A percentile compares a stretch with the other conserved stretches of the same genome.
phyloP scores from a whole-genome alignment of 306 rosid species.

The Astragalus glycyphyllos region DNA sequence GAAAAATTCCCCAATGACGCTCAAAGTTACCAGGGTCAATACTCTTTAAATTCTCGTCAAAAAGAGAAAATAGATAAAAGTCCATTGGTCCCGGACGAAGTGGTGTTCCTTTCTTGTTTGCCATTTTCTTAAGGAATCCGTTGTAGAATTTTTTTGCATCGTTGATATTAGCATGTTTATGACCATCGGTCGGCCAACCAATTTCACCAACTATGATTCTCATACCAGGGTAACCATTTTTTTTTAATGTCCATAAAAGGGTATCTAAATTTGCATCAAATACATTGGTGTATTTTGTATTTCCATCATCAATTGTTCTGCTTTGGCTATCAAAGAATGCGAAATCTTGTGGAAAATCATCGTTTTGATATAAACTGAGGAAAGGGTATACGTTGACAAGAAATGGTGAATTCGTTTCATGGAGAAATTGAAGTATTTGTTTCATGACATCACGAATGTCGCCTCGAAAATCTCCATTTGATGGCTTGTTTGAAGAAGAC shows the following conservation, averaged over 20 bases:
- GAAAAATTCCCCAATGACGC: constrained; percentile 90
- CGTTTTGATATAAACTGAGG: constrained; percentile 61
- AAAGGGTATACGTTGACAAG: constrained; percentile 86
- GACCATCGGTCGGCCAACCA: constrained; percentile 92
- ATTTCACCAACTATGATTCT: constrained; percentile 72
- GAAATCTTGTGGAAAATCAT: constrained; percentile 54
- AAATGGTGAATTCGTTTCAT: constrained; percentile 55
- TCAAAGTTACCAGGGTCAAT: constrained; percentile 69
- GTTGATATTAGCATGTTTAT: constrained; percentile 42
- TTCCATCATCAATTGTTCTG: constrained; percentile 48
- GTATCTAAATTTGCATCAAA: constrained; percentile 84
- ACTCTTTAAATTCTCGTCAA: constrained; percentile 74
- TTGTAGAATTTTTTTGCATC: constrained; percentile 66
- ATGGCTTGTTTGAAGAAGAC: constrained; percentile 62
- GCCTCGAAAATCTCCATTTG: constrained; percentile 62
- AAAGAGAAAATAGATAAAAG: constrained; percentile 63
- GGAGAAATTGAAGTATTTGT: constrained; percentile 50
- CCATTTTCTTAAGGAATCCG: constrained; percentile 69
- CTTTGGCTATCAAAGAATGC: constrained; percentile 61
- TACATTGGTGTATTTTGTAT: constrained; percentile 55
- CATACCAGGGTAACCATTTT: constrained; percentile 46
- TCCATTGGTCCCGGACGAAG: constrained; percentile 49
- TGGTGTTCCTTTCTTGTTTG: constrained; percentile 63
- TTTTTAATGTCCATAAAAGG: constrained; percentile 60
- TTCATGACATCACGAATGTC: constrained; percentile 47